Percentiles rank a stretch among this genome's conserved stretches.
Evolutionary conservation across 768 basidiomycete genomes (phyloP).

Genomic region (Grammothele lineata): DNA sequence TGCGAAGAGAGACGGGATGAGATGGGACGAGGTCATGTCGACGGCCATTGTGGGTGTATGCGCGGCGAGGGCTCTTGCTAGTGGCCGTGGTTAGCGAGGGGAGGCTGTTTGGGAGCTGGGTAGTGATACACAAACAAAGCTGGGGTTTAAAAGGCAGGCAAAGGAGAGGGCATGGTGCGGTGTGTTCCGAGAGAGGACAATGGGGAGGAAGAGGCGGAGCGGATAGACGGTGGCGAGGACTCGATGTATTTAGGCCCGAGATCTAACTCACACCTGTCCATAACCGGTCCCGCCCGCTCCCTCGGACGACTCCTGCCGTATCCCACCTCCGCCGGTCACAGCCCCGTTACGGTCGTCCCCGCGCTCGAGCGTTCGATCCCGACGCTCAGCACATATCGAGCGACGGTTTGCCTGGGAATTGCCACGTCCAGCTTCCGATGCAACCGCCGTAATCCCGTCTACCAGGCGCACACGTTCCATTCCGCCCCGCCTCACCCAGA

Average conservation of each 20-base stretch:
- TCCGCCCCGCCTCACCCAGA: too few species aligned
- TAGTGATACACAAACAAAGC: slow-evolving; percentile 29
- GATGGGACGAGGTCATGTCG: slow-evolving; percentile 37
- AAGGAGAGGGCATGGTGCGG: slow-evolving; percentile 20
- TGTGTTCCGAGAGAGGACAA: slow-evolving; percentile 13
- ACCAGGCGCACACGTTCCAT: too few species aligned
- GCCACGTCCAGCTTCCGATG: too few species aligned
- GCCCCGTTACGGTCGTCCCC: background rate
- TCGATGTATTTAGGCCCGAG: background rate
- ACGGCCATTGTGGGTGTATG: slow-evolving; percentile 34
- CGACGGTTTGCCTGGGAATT: too few species aligned
- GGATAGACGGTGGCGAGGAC: background rate
- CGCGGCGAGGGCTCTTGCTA: background rate
- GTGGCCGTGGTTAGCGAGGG: slow-evolving; percentile 2
- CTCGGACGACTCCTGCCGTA: background rate
- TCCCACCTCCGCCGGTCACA: background rate
- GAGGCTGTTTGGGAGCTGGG: background rate
- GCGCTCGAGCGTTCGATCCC: background rate
- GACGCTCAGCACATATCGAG: too few species aligned
- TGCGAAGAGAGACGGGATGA: slow-evolving; percentile 16
- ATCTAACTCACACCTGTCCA: background rate
- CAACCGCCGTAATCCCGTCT: too few species aligned
- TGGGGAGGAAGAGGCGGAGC: slow-evolving; percentile 15
- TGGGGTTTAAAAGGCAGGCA: slow-evolving; percentile 25
- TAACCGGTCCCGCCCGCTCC: background rate